These are phyloP conservation scores for Solanum paucissectum DNA, from an alignment of 257 asterid genomes.

Conservation along the genomic window DNA sequence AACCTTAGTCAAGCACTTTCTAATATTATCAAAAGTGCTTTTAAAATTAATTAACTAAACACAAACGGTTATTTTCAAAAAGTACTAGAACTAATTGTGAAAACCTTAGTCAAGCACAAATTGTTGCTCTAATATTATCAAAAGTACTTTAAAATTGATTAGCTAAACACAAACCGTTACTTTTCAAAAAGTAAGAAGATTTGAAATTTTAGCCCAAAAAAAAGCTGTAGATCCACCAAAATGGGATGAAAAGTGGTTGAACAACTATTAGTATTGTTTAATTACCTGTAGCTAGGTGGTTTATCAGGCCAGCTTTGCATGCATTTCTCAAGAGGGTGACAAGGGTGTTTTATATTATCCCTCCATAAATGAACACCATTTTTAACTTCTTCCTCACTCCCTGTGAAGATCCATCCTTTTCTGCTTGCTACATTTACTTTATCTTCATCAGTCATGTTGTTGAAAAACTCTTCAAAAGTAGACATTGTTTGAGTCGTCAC, in stretches of 20 bases:
- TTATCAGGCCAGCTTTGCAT: conserved; percentile 19
- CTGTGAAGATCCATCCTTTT: conserved; percentile 19
- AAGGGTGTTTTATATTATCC: conserved; percentile 11
- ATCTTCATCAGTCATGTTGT: conserved; percentile 9
- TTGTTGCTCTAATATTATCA: not conserved
- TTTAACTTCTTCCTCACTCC: conserved; percentile 1
- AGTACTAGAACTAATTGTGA: not conserved
- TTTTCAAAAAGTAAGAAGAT: not conserved
- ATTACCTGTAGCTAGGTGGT: conserved; percentile 16
- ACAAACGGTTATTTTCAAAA: not conserved
- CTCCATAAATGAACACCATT: conserved; percentile 22
- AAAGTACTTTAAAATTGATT: not conserved
- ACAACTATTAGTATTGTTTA: not conserved
- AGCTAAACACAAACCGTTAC: not conserved
- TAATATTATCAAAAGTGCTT: not conserved
- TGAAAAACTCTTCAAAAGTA: conserved; percentile 17
- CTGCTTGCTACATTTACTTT: not conserved
- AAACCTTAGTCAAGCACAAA: not conserved
- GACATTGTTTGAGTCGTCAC: not conserved
- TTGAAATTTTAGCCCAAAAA: not conserved
- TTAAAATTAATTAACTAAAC: not conserved
- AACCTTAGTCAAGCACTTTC: not conserved
- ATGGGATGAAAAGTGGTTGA: not conserved
- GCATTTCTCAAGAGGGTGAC: conserved; percentile 15
- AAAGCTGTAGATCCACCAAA: not conserved